Conservation (phyloP, 139 green algal species). For the Yamagishiella unicocca region DNA sequence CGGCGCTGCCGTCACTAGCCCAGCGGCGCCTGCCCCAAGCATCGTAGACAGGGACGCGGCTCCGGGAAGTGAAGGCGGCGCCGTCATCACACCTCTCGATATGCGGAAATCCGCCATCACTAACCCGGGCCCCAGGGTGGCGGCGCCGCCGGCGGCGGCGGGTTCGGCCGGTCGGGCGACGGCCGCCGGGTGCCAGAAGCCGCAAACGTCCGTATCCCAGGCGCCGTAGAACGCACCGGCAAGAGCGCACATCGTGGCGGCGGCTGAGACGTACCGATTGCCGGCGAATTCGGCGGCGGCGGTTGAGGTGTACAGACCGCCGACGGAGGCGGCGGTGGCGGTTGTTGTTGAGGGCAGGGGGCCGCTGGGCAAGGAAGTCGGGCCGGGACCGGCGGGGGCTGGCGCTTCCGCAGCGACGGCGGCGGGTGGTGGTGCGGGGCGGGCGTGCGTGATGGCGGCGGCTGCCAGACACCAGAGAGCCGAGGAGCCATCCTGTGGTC, state of each 20-base stretch:
- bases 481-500: slow-evolving; percentile 35
- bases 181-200: slow-evolving; percentile 41
- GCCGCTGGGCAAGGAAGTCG: too few relatives aligned
- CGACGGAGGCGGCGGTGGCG: too few relatives aligned
- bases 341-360: too few relatives aligned
- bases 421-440: not conserved
- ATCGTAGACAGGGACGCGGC: not conserved
- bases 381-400: too few relatives aligned
- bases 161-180: not conserved
- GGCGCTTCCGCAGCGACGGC: not conserved
- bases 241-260: too few relatives aligned
- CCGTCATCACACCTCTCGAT: not conserved
- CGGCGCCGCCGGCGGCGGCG: not conserved
- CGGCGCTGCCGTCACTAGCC: not conserved
- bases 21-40: not conserved
- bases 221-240: not conserved
- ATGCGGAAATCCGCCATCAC: slow-evolving; percentile 21
- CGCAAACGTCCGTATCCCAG: slow-evolving; percentile 22
- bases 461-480: slow-evolving; percentile 4
- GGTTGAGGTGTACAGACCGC: too few relatives aligned
- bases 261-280: too few relatives aligned
- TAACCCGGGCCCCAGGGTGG: not conserved
- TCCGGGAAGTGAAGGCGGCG: not conserved
- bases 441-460: not conserved
- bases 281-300: too few relatives aligned